phyloP scores from a whole-genome alignment of 202 grass and related monocot genomes.

The Sporobolus alterniflorus region DNA sequence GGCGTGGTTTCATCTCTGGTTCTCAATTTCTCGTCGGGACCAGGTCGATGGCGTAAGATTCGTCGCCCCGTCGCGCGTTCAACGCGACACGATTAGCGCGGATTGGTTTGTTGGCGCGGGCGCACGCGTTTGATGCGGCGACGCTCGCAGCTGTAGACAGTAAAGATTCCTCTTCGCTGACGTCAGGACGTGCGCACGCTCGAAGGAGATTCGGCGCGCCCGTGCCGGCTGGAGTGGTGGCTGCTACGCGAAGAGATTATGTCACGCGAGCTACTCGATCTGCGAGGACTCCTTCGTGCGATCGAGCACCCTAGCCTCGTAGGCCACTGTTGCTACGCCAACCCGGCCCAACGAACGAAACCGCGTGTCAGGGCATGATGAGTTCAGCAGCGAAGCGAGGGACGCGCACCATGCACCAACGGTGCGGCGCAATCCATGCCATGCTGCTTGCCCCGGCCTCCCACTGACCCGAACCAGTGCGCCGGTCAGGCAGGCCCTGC shows the following conservation, averaged over 20 bases:
- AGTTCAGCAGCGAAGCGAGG: background rate
- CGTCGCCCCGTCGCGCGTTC: background rate
- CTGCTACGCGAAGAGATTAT: background rate
- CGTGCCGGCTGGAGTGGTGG: background rate
- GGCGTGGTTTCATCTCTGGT: background rate
- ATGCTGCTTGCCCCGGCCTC: too few relatives aligned
- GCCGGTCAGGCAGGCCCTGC: background rate
- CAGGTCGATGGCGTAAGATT: background rate
- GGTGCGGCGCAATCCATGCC: background rate
- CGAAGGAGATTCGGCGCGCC: background rate
- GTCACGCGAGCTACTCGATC: too few relatives aligned
- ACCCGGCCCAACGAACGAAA: background rate
- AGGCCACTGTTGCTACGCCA: background rate
- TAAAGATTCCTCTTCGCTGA: background rate
- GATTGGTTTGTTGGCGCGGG: background rate
- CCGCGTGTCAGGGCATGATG: slow-evolving; percentile 7
- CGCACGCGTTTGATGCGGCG: background rate
- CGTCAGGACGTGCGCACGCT: background rate
- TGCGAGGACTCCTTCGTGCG: background rate
- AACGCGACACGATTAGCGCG: background rate
- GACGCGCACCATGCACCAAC: too few relatives aligned
- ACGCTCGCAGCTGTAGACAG: background rate
- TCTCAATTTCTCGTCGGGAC: background rate
- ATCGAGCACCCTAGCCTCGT: background rate
- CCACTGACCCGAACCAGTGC: background rate